Percentiles rank a stretch among this genome's conserved stretches.
Conservation (phyloP, 768 basidiomycete species). For the Tulasnella calospora region DNA sequence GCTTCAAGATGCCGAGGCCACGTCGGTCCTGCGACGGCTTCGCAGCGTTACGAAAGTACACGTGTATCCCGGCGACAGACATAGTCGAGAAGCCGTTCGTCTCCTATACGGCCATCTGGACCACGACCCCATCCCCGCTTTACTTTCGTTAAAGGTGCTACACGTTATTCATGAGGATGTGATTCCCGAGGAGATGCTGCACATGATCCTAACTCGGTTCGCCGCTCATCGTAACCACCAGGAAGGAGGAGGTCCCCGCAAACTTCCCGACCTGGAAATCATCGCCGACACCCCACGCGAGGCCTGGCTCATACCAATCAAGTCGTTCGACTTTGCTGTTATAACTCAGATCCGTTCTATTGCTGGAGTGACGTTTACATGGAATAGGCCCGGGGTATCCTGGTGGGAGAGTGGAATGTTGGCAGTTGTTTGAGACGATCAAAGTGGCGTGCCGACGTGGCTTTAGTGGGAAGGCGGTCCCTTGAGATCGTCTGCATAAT, state of each 20-base stretch:
- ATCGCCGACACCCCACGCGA: neutral
- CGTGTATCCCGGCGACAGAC: no score
- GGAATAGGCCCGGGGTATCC: fast-evolving
- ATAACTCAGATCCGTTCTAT: neutral
- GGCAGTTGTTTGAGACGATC: neutral
- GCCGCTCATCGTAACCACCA: no score
- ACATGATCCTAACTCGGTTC: no score
- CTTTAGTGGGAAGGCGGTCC: no score
- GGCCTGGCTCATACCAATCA: neutral
- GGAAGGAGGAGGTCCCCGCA: neutral
- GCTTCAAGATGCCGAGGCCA: neutral
- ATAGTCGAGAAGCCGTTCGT: no score
- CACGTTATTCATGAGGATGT: no score
- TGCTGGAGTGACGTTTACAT: neutral
- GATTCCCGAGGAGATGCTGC: no score
- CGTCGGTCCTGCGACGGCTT: no score
- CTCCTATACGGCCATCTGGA: no score
- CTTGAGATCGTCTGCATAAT: neutral
- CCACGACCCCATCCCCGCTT: no score
- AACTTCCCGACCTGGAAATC: neutral
- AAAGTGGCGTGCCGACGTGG: neutral
- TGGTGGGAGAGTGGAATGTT: neutral
- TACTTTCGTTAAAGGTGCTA: no score
- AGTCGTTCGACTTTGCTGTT: neutral
- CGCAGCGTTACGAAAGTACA: no score